phyloP scores from a whole-genome alignment of 441 rosid genomes.

The Croton setiger region DNA sequence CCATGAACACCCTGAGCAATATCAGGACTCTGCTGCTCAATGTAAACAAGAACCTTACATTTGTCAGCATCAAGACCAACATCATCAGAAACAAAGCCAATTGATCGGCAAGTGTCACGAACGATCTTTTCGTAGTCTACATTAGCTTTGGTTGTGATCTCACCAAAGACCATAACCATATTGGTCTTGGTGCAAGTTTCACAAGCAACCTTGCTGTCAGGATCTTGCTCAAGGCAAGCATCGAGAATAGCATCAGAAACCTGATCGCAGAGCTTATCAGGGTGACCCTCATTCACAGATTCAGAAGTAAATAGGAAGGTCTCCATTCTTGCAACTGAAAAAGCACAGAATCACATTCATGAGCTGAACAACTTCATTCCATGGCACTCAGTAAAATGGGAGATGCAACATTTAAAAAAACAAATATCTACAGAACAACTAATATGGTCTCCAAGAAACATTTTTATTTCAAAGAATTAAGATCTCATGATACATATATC shows the following conservation, averaged over 20 bases:
- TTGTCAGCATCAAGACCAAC: too few relatives aligned
- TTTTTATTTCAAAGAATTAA: background rate
- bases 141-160: too few relatives aligned
- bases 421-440: background rate
- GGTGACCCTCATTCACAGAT: slow-evolving; percentile 62
- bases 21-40: too few relatives aligned
- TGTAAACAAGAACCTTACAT: too few relatives aligned
- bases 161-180: too few relatives aligned
- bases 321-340: slow-evolving; percentile 33
- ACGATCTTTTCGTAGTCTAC: too few relatives aligned
- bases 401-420: background rate
- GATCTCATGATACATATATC: background rate
- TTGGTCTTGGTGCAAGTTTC: slow-evolving; percentile 60
- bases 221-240: slow-evolving; percentile 58
- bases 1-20: too few relatives aligned
- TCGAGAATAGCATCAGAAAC: slow-evolving; percentile 55
- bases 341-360: background rate
- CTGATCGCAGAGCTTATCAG: slow-evolving; percentile 62
- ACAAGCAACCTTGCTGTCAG: slow-evolving; percentile 63
- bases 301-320: slow-evolving; percentile 55
- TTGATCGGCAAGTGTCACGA: too few relatives aligned
- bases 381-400: background rate
- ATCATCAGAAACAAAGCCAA: too few relatives aligned
- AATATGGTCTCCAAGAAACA: background rate
- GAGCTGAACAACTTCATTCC: background rate